Percentiles rank a stretch among this genome's conserved stretches.
Conservation (phyloP, 164 flowering plant genomes). For the Chloranthus sessilifolius region DNA sequence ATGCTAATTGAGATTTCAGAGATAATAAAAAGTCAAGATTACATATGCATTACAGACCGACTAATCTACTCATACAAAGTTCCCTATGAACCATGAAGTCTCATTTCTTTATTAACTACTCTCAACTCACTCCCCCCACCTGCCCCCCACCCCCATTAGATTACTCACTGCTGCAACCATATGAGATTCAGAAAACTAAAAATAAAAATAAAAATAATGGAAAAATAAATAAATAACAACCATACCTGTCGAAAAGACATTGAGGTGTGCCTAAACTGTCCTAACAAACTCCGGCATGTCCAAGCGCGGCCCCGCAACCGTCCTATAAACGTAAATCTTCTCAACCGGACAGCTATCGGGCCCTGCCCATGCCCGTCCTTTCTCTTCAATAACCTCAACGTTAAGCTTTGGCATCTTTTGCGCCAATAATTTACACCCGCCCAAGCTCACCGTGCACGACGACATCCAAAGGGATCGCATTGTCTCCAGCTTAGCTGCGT, state of each 20-base stretch:
- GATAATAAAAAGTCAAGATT: too few species aligned
- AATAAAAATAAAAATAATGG: slow-evolving; percentile 11
- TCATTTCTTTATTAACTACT: slow-evolving; percentile 12
- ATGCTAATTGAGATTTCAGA: too few species aligned
- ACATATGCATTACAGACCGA: too few species aligned
- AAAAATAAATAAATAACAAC: slow-evolving; percentile 17
- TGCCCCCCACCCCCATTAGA: slow-evolving; percentile 9
- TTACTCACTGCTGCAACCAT: slow-evolving; percentile 16
- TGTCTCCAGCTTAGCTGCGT: slow-evolving; percentile 91
- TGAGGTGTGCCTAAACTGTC: slow-evolving; percentile 48
- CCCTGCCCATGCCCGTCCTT: slow-evolving; percentile 41
- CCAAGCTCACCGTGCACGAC: slow-evolving; percentile 74
- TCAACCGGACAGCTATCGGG: slow-evolving; percentile 53
- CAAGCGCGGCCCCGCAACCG: slow-evolving; percentile 64
- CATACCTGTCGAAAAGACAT: slow-evolving; percentile 26
- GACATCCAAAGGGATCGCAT: slow-evolving; percentile 99
- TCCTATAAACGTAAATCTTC: slow-evolving; percentile 63
- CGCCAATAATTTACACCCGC: slow-evolving; percentile 71
- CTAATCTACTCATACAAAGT: too few species aligned
- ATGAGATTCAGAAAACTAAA: slow-evolving; percentile 12
- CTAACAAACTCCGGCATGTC: slow-evolving; percentile 69
- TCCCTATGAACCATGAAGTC: too few species aligned
- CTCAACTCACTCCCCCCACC: background rate
- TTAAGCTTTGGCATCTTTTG: slow-evolving; percentile 70
- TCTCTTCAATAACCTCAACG: slow-evolving; percentile 77